Evolutionary conservation across 2,329 filamentous ascomycete genomes (phyloP).

Genomic region (Aspergillus sojae): DNA sequence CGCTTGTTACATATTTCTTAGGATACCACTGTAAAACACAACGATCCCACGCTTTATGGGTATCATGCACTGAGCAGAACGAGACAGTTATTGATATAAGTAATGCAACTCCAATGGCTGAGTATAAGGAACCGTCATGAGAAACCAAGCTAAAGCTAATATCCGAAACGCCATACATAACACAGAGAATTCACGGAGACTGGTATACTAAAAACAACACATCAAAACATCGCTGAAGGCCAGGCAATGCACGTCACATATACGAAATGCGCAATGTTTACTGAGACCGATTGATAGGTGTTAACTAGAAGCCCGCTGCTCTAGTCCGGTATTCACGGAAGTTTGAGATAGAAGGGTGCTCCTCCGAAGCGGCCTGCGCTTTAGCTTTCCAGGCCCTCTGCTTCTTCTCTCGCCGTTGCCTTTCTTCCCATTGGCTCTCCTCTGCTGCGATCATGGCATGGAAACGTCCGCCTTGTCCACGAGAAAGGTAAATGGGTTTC

Average conservation of each 20-base stretch:
- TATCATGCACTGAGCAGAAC: background rate
- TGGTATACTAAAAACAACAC: background rate
- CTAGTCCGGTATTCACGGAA: constrained; percentile 51
- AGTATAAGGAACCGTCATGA: background rate
- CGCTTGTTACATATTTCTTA: background rate
- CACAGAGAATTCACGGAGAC: background rate
- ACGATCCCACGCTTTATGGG: background rate
- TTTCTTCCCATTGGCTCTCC: constrained; percentile 54
- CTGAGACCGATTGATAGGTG: background rate
- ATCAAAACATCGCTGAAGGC: background rate
- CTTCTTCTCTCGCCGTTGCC: constrained; percentile 36
- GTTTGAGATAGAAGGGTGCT: constrained; percentile 28
- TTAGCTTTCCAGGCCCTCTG: constrained; percentile 29
- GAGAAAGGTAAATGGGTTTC: constrained; percentile 54
- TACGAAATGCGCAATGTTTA: background rate
- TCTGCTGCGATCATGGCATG: constrained; percentile 54
- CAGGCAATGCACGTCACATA: background rate
- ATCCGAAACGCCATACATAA: background rate
- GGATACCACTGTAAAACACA: constrained; percentile 1
- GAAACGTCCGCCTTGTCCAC: constrained; percentile 55
- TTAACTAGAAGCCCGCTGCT: constrained; percentile 30
- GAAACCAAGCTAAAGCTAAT: background rate
- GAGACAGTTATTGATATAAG: background rate
- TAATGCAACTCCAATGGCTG: background rate
- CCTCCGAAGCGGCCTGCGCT: constrained; percentile 14